phyloP scores from a whole-genome alignment of 495 filamentous ascomycete species.

The Penicillium soppii region DNA sequence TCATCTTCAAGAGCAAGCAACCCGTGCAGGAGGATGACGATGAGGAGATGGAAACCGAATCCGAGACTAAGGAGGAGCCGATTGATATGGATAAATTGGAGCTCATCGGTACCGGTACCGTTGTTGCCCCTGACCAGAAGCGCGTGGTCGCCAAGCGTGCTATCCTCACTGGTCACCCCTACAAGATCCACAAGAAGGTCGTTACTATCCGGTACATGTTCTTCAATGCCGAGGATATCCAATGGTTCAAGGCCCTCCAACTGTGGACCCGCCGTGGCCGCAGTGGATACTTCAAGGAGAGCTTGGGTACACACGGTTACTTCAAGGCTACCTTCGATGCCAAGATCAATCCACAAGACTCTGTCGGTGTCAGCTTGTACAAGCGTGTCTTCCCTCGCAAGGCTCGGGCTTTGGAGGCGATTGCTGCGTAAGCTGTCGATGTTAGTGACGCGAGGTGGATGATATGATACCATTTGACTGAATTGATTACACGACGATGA shows the following conservation, averaged over 20 bases:
- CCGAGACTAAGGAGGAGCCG: slow-evolving; percentile 27
- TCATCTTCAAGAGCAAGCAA: slow-evolving; percentile 72
- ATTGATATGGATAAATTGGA: slow-evolving; percentile 48
- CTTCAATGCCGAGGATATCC: slow-evolving; percentile 91
- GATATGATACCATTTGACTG: slow-evolving; percentile 30
- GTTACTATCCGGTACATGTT: slow-evolving; percentile 99
- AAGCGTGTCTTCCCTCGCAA: slow-evolving; percentile 86
- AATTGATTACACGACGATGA: slow-evolving; percentile 30
- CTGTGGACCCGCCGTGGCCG: slow-evolving; percentile 91
- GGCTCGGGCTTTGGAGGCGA: slow-evolving; percentile 54
- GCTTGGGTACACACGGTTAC: slow-evolving; percentile 94
- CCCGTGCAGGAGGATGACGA: slow-evolving; percentile 31
- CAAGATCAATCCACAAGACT: slow-evolving; percentile 90
- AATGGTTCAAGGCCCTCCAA: slow-evolving; percentile 95
- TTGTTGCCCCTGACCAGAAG: slow-evolving; percentile 70
- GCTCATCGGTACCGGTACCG: slow-evolving; percentile 82
- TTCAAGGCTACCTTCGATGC: slow-evolving; percentile 99
- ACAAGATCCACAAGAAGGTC: slow-evolving; percentile 95
- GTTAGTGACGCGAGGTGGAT: slow-evolving; percentile 13
- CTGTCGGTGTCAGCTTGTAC: slow-evolving; percentile 87
- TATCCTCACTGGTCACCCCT: slow-evolving; percentile 92
- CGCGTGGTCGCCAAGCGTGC: slow-evolving; percentile 92
- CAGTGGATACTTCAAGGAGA: slow-evolving; percentile 87
- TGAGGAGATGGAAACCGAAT: slow-evolving; percentile 38
- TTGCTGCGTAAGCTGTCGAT: slow-evolving; percentile 20